Evolutionary conservation across 2,329 filamentous ascomycete species (phyloP), one percentile per base, ranked within the genome.

Genomic region (Cladosporium sp.): DNA sequence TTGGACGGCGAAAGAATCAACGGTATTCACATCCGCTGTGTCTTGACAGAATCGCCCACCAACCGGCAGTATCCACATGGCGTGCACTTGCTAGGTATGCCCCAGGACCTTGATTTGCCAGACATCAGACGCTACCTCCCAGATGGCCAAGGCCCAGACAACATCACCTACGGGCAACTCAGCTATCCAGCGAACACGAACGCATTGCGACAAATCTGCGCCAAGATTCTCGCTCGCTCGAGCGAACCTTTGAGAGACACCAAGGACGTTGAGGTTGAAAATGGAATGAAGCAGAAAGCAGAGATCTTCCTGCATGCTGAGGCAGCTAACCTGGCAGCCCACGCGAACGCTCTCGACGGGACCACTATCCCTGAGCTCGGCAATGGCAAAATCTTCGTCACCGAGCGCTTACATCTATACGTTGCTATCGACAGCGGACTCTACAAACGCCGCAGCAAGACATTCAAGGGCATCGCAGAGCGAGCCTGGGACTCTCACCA

Each of bases 401-500:
- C 22, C 36, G 49, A 51, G 36, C 49, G 34, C 14, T 19, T 51
- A 11, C 49, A 22, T 12, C 5, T 51, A 2, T 22, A 51, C 36
- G 34, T 51, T 39, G 49, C 49, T 3, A 19, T 51, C 20, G 49
- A 51, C 9, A 51, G 49, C 5, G 30, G 12, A 4, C 19, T 51
- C 12, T 51, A 51, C 36, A 39, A 51, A 39, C 49, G 36, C 14
- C 49, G 15, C 49, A 51, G 49, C 19, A 51, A 51, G 36, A 6
- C 30, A 2, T n/a, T 51, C 3, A 51, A 51, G 30, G 54, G 34
- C 12, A 57, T 49, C 17, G 30, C 42, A 4, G 19, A 49, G 5
- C 36, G 61, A 63, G 65, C 59, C 42, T 63, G 59, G 55, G 28
- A 8, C 14, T 30, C 40, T 8, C 19, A 54, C 22, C 47, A 12